Percentiles rank a stretch among this genome's conserved stretches.
Conservation (phyloP, 129 eudicot genomes). For the Centaurea solstitialis region DNA sequence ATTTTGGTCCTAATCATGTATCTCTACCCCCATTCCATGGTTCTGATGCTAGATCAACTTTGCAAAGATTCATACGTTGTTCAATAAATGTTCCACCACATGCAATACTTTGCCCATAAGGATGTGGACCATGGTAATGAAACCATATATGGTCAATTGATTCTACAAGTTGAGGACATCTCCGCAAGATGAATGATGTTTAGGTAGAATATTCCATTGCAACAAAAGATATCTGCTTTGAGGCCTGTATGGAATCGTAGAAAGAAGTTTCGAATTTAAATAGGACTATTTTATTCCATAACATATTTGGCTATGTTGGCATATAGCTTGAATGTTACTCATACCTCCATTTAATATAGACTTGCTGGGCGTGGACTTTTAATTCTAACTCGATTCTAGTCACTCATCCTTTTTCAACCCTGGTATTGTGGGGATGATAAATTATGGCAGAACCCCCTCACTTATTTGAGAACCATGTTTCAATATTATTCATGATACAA, state of each 20-base stretch:
- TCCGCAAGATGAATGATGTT: not conserved
- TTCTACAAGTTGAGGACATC: not conserved
- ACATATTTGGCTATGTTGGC: not conserved
- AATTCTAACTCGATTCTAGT: not conserved
- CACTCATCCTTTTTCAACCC: not conserved
- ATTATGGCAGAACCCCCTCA: not conserved
- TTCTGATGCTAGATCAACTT: not conserved
- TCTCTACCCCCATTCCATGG: not conserved
- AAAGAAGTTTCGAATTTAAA: not conserved
- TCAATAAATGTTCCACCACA: not conserved
- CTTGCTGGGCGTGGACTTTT: not conserved
- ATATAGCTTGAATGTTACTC: not conserved
- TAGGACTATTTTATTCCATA: not conserved
- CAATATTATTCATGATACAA: not conserved
- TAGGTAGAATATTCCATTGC: not conserved
- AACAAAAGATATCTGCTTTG: not conserved
- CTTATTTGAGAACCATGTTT: not conserved
- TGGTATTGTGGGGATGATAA: not conserved
- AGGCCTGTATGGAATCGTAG: not conserved
- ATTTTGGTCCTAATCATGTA: not conserved
- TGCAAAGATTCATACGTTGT: not conserved
- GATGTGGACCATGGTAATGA: not conserved
- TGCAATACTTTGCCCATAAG: not conserved
- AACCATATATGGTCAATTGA: not conserved
- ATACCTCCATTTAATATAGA: not conserved